Evolutionary conservation across 2,329 filamentous ascomycete genomes (phyloP).

Genomic region (Fusarium nanum): DNA sequence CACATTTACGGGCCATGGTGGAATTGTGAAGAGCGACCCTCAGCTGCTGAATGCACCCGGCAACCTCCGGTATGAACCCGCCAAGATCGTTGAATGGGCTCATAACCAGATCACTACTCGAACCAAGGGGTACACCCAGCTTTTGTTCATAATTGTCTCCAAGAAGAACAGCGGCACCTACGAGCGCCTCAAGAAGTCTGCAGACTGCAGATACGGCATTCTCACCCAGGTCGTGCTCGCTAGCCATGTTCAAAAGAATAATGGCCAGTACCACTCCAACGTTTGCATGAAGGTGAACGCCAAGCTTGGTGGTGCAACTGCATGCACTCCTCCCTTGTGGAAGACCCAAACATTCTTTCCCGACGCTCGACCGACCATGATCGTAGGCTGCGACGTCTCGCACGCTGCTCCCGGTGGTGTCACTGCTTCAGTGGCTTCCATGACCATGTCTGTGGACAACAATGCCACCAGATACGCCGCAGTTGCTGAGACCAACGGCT

Average conservation of each 20-base stretch:
- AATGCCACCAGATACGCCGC: conserved; percentile 81
- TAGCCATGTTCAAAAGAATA: conserved; percentile 74
- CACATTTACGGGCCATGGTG: conserved; percentile 63
- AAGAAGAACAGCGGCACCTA: conserved; percentile 80
- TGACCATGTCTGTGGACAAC: conserved; percentile 83
- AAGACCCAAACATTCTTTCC: conserved; percentile 52
- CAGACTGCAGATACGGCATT: conserved; percentile 86
- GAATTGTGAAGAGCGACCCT: conserved; percentile 53
- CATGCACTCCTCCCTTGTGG: conserved; percentile 54
- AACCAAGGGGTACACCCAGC: conserved; percentile 69
- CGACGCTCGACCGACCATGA: conserved; percentile 71
- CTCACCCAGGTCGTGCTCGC: conserved; percentile 85
- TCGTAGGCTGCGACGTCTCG: conserved; percentile 92
- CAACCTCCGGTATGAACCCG: conserved; percentile 55
- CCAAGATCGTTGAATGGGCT: conserved; percentile 61
- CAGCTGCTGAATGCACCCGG: conserved; percentile 51
- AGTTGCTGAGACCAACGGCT: conserved; percentile 84
- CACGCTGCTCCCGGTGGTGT: conserved; percentile 78
- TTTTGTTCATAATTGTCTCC: conserved; percentile 82
- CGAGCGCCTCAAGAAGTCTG: conserved; percentile 87
- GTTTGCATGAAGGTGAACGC: conserved; percentile 97
- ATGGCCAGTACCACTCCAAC: conserved; percentile 90
- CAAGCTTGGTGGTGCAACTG: conserved; percentile 89
- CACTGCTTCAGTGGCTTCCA: conserved; percentile 82
- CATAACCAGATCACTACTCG: conserved; percentile 67